Evolutionary conservation across 179 eudicot genomes (phyloP).

Genomic region (Pouteria campechiana): DNA sequence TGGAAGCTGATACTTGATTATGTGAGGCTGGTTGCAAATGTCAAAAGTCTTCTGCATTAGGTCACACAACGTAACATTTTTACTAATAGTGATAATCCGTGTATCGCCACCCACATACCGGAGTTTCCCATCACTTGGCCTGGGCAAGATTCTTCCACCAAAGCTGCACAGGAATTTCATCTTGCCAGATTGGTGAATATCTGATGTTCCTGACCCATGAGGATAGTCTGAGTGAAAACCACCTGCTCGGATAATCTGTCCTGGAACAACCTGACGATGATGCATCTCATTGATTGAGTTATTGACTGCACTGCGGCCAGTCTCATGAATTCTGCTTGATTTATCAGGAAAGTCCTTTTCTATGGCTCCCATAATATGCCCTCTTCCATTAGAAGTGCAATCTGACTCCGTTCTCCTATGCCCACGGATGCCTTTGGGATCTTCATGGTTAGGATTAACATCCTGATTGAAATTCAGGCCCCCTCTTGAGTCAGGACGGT

Average conservation of each 20-base stretch:
- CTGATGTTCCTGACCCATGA: slow-evolving; percentile 23
- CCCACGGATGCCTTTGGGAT: slow-evolving; percentile 42
- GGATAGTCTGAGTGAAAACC: slow-evolving; percentile 26
- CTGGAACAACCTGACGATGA: slow-evolving; percentile 15
- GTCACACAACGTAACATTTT: slow-evolving; percentile 43
- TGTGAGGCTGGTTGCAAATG: slow-evolving; percentile 56
- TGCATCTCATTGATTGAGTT: slow-evolving; percentile 14
- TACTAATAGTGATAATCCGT: slow-evolving; percentile 53
- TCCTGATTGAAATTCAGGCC: slow-evolving; percentile 18
- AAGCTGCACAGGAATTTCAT: slow-evolving; percentile 83
- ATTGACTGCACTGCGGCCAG: slow-evolving; percentile 17
- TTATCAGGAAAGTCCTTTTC: slow-evolving; percentile 15
- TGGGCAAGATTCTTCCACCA: slow-evolving; percentile 77
- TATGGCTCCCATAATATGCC: slow-evolving; percentile 23
- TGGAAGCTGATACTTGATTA: slow-evolving; percentile 80
- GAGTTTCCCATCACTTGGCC: slow-evolving; percentile 78
- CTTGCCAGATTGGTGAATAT: slow-evolving; percentile 37
- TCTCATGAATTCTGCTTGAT: slow-evolving; percentile 13
- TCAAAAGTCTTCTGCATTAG: slow-evolving; percentile 49
- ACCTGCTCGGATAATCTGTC: slow-evolving; percentile 26
- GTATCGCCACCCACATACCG: slow-evolving; percentile 89
- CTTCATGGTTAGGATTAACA: slow-evolving; percentile 35
- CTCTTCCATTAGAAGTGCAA: slow-evolving; percentile 26
- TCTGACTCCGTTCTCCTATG: slow-evolving; percentile 39
- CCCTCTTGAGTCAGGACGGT: slow-evolving; percentile 17